Base-by-base conservation (phyloP, 371 early-diverging fungal species). In the Dentiscutata heterogama region DNA sequence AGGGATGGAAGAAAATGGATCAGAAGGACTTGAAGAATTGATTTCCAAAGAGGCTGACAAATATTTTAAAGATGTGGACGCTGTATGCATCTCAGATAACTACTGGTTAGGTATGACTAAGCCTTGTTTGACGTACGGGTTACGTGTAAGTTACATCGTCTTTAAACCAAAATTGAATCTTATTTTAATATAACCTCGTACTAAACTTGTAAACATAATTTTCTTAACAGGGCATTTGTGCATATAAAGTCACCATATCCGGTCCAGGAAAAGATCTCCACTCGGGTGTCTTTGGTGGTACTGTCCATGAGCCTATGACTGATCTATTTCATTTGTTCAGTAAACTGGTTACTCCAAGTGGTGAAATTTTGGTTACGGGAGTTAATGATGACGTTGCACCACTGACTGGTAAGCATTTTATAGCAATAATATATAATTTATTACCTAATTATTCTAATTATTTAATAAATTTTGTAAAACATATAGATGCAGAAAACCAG, bases 231-330 rank as follows among this genome's bases (percentile, higher is more conserved):
- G 99, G 99, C 81, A 94, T 97, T 80, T 95, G 95, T 80, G 96
- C 96, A 89, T 97, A 94, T 91, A 91, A 91, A 82, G 73, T 96
- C 80, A 88, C 88, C 68, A 86, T 96, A 82, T 90, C 91, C 86
- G 96, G 96, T 25, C 96, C 96, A 20, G 93, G 90, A 67, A 91
- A 92, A 85, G 99, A 98, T 86, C 91, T 99, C 76, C 99, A 99
- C 89, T 96, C 96, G 83, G 99, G 99, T 86, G 96, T 99, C 65
- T 99, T 97, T 89, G 99, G 97, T 84, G 97, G 97, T 74, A 95
- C 96, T 29, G 95, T 98, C 65, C 97, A 98, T 86, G 99, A 99
- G 89, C 99, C 99, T 68, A 98, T 98, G 98, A 95, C 95, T 65
- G 98, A 97, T 86, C 88, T 99, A 81, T 87, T 96, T 81, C 87